phyloP scores from a whole-genome alignment of 2,329 filamentous ascomycete genomes.

The Pestalotiopsis sp. region DNA sequence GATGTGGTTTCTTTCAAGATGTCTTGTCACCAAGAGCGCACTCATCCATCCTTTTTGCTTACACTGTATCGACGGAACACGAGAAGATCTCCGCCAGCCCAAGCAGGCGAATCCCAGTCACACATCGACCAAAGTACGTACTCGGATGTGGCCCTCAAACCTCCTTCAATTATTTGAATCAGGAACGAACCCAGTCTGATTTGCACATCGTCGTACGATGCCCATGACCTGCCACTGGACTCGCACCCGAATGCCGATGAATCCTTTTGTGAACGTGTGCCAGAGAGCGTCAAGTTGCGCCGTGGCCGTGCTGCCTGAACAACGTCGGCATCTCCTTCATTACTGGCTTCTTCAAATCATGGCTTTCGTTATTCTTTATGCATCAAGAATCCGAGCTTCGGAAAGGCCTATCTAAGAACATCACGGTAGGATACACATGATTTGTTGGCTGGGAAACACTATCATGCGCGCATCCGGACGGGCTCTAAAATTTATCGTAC shows the following conservation, averaged over 20 bases:
- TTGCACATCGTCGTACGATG: neutral
- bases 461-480: no score
- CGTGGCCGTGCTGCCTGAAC: neutral
- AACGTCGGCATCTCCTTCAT: neutral
- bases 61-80: neutral
- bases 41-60: neutral
- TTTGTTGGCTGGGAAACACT: no score
- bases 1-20: neutral
- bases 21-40: neutral
- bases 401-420: no score
- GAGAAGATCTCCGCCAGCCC: neutral
- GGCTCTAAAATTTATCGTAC: no score
- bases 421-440: no score
- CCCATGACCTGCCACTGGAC: neutral
- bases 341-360: neutral
- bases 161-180: neutral
- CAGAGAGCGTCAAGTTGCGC: neutral
- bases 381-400: no score
- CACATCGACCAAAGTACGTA: neutral
- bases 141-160: neutral
- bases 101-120: neutral
- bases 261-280: neutral
- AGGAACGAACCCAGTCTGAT: neutral
- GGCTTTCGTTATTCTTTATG: no score
- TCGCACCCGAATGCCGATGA: neutral